Percentiles rank a stretch among this genome's conserved stretches.
Conservation (phyloP, 2,329 filamentous ascomycete genomes). For the Cladophialophora yegresii region DNA sequence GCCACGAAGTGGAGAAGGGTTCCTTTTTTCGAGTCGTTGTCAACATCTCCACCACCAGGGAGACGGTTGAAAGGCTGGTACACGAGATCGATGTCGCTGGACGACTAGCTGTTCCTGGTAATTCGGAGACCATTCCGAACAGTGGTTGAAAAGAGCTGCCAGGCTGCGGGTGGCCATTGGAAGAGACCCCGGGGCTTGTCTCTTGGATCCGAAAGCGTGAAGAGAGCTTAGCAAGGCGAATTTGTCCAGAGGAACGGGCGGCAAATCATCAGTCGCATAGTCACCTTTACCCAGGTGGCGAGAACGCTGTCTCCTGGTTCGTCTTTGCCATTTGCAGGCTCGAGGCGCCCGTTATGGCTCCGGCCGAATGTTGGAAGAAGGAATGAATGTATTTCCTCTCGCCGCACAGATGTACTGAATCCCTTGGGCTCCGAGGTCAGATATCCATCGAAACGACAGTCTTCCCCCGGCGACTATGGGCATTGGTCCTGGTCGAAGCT, state of each 20-base stretch:
- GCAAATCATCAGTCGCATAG: background rate
- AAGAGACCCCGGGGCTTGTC: background rate
- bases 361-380: no score
- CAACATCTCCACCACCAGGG: slow-evolving; percentile 61
- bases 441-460: no score
- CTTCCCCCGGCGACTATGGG: no score
- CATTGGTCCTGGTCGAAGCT: no score
- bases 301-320: background rate
- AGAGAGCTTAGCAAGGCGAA: background rate
- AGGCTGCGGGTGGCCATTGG: background rate
- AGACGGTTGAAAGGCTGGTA: slow-evolving; percentile 65
- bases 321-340: background rate
- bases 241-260: background rate
- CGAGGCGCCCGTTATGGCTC: no score
- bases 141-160: background rate
- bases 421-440: no score
- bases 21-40: slow-evolving; percentile 69
- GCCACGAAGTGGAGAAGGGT: slow-evolving; percentile 29
- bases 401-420: no score
- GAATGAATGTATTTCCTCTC: no score
- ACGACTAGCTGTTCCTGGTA: background rate
- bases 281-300: background rate
- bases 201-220: background rate
- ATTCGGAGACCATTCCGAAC: background rate
- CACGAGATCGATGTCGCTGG: slow-evolving; percentile 58